A percentile compares a stretch with the other conserved stretches of the same genome.
Evolutionary conservation across 106 monocot species (phyloP).

Genomic region (Dendrobium chrysotoxum): DNA sequence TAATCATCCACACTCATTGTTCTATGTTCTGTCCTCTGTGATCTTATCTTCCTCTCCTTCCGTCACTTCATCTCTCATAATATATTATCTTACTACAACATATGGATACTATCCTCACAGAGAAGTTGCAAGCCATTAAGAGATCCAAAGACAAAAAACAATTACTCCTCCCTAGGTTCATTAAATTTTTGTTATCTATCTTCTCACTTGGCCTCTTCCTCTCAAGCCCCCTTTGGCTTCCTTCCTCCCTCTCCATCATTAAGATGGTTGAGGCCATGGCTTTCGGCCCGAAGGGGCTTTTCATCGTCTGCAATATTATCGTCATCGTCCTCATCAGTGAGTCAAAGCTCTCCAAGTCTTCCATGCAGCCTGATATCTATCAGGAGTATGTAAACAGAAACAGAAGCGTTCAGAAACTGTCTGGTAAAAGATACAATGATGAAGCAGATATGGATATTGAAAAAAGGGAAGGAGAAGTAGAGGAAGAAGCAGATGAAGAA

Average conservation of each 20-base stretch:
- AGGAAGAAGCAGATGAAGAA: slow-evolving; percentile 13
- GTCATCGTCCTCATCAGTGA: slow-evolving; percentile 37
- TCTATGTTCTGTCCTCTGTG: neutral
- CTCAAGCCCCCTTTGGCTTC: slow-evolving; percentile 37
- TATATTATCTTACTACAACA: neutral
- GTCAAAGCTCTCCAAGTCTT: slow-evolving; percentile 18
- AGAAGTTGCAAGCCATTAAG: neutral
- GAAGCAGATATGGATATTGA: neutral
- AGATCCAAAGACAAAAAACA: neutral
- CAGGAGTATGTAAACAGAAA: slow-evolving; percentile 26
- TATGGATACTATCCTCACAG: neutral
- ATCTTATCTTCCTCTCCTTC: neutral
- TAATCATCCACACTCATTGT: neutral
- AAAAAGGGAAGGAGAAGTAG: neutral
- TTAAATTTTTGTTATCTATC: neutral
- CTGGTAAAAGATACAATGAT: no score
- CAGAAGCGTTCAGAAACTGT: slow-evolving; percentile 2
- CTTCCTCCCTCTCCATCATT: slow-evolving; percentile 11
- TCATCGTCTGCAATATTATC: slow-evolving; percentile 51
- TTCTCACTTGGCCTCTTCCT: slow-evolving; percentile 22
- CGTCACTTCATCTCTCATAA: neutral
- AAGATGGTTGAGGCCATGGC: neutral
- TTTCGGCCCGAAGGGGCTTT: slow-evolving; percentile 20
- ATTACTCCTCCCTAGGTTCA: neutral
- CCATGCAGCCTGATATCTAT: slow-evolving; percentile 11